These are phyloP conservation scores for Mayamaea pseudoterrestris DNA, from an alignment of 108 stramenopile species.

Conservation along the genomic window DNA sequence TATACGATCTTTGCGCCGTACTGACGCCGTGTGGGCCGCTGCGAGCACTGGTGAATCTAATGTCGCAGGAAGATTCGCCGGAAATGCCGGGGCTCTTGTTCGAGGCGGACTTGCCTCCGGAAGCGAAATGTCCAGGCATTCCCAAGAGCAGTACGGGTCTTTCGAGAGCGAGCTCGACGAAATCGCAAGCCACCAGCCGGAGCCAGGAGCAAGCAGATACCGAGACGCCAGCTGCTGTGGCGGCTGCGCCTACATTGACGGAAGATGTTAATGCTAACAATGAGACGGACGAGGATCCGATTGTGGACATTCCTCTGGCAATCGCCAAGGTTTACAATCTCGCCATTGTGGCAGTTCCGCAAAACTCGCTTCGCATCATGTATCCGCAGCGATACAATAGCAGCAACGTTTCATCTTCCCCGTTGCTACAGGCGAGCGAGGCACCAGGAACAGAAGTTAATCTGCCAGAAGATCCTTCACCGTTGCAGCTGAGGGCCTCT, in stretches of 20 bases:
- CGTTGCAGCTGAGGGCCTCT: slow-evolving; percentile 37
- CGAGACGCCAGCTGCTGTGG: slow-evolving; percentile 1
- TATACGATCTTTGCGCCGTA: slow-evolving; percentile 96
- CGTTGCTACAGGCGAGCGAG: slow-evolving; percentile 12
- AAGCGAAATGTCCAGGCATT: slow-evolving; percentile 48
- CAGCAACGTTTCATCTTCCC: slow-evolving; percentile 3
- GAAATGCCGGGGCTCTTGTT: slow-evolving; percentile 95
- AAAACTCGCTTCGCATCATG: slow-evolving; percentile 3
- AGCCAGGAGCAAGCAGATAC: background rate
- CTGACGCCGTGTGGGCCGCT: slow-evolving; percentile 94
- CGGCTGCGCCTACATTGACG: slow-evolving; percentile 5
- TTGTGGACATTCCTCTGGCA: slow-evolving; percentile 42
- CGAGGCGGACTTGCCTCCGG: slow-evolving; percentile 83
- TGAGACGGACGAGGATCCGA: slow-evolving; percentile 2
- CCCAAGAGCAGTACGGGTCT: background rate
- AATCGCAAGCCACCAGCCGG: background rate
- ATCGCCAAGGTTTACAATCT: slow-evolving; percentile 64
- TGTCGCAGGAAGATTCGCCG: slow-evolving; percentile 84
- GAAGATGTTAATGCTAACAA: background rate
- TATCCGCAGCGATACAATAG: background rate
- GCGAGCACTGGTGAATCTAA: slow-evolving; percentile 72
- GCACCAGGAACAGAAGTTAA: slow-evolving; percentile 6
- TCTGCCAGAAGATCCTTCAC: slow-evolving; percentile 32
- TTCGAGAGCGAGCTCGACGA: slow-evolving; percentile 7
- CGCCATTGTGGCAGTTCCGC: slow-evolving; percentile 29